Conservation (phyloP, 257 asterid genomes). For the Solanum habrochaites region DNA sequence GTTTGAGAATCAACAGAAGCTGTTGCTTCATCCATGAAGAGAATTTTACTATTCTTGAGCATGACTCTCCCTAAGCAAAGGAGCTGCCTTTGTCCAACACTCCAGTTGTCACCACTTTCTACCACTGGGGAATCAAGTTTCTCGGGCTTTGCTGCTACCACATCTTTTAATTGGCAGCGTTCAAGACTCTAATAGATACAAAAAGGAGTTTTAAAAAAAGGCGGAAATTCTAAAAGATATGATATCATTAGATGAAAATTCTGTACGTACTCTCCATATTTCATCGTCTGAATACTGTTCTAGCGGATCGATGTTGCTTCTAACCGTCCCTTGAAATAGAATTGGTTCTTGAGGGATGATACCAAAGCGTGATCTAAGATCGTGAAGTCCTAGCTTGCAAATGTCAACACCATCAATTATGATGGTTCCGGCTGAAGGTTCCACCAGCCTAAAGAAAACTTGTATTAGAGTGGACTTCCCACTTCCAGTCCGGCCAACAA, state of each 20-base stretch:
- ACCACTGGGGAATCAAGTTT: constrained; percentile 55
- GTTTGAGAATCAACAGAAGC: constrained; percentile 85
- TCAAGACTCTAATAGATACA: constrained; percentile 38
- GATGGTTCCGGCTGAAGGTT: constrained; percentile 50
- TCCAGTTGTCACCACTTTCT: constrained; percentile 73
- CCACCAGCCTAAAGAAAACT: constrained; percentile 65
- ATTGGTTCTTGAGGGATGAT: constrained; percentile 87
- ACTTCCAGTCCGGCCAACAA: constrained; percentile 80
- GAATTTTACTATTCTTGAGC: constrained; percentile 42
- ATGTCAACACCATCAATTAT: constrained; percentile 54
- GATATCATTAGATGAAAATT: not conserved
- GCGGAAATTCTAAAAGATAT: not conserved
- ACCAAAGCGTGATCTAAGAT: constrained; percentile 63
- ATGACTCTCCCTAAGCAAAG: constrained; percentile 68
- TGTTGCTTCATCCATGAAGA: constrained; percentile 84
- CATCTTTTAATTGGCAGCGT: constrained; percentile 71
- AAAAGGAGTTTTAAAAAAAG: not conserved
- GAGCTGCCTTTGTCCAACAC: constrained; percentile 77
- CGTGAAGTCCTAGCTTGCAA: constrained; percentile 51
- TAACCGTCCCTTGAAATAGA: constrained; percentile 61
- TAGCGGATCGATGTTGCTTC: constrained; percentile 65
- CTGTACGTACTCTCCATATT: constrained; percentile 56
- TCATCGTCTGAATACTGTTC: constrained; percentile 56
- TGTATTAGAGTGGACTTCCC: constrained; percentile 72
- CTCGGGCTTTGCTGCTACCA: constrained; percentile 46